Percentiles rank a stretch among this genome's conserved stretches.
Conservation (phyloP, 164 flowering plant species). For the Nymphaea thermarum region DNA sequence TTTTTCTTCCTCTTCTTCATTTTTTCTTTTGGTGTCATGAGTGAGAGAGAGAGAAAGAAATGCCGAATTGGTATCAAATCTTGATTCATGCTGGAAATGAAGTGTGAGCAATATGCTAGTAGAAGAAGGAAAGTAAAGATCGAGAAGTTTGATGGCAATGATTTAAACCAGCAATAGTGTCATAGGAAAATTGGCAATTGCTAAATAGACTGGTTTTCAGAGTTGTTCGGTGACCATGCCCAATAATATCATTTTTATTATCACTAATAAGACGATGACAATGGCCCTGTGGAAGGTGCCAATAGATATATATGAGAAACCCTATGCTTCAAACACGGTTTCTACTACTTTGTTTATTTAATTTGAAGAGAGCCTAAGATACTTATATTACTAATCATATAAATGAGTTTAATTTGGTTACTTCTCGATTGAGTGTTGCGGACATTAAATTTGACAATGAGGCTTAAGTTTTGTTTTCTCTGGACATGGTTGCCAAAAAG, state of each 20-base stretch:
- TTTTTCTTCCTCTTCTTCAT: too few relatives aligned
- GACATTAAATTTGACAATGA: neutral
- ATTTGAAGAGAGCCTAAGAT: neutral
- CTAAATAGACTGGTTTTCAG: neutral
- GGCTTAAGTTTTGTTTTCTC: neutral
- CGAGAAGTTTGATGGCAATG: too few relatives aligned
- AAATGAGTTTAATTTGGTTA: neutral
- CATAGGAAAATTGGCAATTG: neutral
- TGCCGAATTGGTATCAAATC: too few relatives aligned
- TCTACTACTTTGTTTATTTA: neutral
- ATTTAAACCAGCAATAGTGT: too few relatives aligned
- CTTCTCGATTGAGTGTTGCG: neutral
- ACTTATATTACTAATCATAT: neutral
- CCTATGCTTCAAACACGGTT: neutral
- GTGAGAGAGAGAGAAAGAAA: too few relatives aligned
- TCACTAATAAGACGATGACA: neutral
- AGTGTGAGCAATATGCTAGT: too few relatives aligned
- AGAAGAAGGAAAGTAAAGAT: too few relatives aligned
- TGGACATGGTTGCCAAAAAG: neutral
- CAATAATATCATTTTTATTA: neutral
- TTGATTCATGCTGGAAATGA: too few relatives aligned
- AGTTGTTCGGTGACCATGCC: neutral
- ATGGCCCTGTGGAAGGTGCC: neutral
- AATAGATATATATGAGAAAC: neutral
- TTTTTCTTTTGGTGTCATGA: too few relatives aligned